Evolutionary conservation across 345 rosid species (phyloP), one percentile per base, ranked within the genome.

Genomic region (Xanthoceras sorbifolium): DNA sequence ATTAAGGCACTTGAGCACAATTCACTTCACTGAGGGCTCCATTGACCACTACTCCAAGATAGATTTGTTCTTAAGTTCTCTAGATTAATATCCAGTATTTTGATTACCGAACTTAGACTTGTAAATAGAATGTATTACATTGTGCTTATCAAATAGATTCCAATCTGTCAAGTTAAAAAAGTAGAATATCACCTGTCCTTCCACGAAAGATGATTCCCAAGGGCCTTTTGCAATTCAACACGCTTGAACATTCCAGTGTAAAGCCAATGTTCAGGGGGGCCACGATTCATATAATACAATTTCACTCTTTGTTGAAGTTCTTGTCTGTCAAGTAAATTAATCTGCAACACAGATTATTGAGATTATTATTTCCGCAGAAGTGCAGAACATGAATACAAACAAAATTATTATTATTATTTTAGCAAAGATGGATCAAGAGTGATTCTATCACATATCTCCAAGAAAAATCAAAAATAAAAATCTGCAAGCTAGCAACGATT

Each of bases 151-250:
- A 44, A 23, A 44, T 9, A 76, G 29, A 40, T 72, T 54, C 7
- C 20, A 67, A 60, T 44, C 67, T 28, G 20, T 38, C 23, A 74
- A 57, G 26, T 38, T 25, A 57, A 32, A 11, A 62, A 36, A 8
- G 25, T 38, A 80, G 48, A 40, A 20, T 42, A 40, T 83, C 76
- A 93, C 99, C 98, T 92, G 82, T 93, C 98, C 80, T 96, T 96
- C 97, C 99, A 96, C 26, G 99, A 92, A 63, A 96, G 98, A 88
- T 96, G 98, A 87, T 89, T 91, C 80, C 99, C 99, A 77, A 93
- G 97, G 61, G 98, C 97, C 81, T 90, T 96, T 67, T 83, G 94
- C 82, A 92, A 86, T 74, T 96, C 99, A 78, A 77, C 87, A 34
- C 98, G 98, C 86, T 91, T 91, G 84, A 88, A 92, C 22, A 87